phyloP scores from a whole-genome alignment of 2,329 filamentous ascomycete genomes.

The Fusarium sublunatum region DNA sequence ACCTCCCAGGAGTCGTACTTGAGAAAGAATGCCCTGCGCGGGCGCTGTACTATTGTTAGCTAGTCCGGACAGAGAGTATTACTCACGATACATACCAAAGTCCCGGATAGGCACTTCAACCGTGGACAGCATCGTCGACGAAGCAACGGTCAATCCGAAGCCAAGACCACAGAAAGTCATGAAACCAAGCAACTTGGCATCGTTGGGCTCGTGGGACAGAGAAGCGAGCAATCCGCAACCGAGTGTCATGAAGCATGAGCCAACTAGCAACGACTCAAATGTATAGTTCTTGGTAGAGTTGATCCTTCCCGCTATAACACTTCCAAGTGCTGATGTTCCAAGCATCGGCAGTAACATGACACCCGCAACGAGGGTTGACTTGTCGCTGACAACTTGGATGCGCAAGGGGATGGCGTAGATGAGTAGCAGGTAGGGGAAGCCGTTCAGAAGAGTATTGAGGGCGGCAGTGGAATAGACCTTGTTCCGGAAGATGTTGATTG shows the following conservation, averaged over 20 bases:
- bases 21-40: constrained; percentile 64
- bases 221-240: constrained; percentile 62
- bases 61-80: background rate
- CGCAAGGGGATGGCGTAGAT: constrained; percentile 63
- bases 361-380: constrained; percentile 59
- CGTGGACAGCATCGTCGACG: constrained; percentile 59
- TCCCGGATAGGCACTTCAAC: constrained; percentile 58
- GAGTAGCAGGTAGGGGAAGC: constrained; percentile 62
- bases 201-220: constrained; percentile 46
- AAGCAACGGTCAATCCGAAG: constrained; percentile 61
- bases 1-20: constrained; percentile 63
- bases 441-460: constrained; percentile 60
- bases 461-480: constrained; percentile 57
- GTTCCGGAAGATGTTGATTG: constrained; percentile 60
- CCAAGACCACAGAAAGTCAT: constrained; percentile 64
- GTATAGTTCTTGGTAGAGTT: constrained; percentile 57
- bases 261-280: constrained; percentile 57
- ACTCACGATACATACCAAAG: constrained; percentile 52
- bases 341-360: constrained; percentile 66
- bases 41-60: constrained; percentile 53
- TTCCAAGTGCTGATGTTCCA: constrained; percentile 60
- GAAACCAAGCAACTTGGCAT: constrained; percentile 61
- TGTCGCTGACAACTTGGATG: constrained; percentile 62
- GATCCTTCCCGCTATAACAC: constrained; percentile 55
- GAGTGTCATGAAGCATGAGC: constrained; percentile 57